Base-by-base conservation (phyloP, 2,329 filamentous ascomycete genomes). In the Fusarium vanettenii region DNA sequence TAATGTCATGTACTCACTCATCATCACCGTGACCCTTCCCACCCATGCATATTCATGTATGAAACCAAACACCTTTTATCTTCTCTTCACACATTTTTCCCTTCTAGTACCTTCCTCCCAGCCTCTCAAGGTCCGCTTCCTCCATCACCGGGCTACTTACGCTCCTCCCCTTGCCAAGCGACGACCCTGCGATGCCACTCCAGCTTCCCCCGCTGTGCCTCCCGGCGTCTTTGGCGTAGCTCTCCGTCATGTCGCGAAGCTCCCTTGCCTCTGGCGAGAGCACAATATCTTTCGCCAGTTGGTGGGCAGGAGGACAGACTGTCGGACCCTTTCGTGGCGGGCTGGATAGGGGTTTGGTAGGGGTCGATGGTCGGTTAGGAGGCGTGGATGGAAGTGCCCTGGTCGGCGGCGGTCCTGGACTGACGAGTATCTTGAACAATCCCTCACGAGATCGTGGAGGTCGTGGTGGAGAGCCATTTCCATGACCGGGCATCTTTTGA, bases 381-480 rank as follows among this genome's bases (percentile, higher is more conserved):
- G 77, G 73, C 5, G 77, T 78, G 9, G 68, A 72, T 3, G 76
- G 75, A 4, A 88, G 82, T 4, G 85, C 85, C n/a, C 83, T 80
- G 6, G 72, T 85, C 0, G 87, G 87, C 1, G 87, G 86, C 0
- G 87, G 86, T 0, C 86, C 85, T 22, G 84, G 79, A 31, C 80
- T 78, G n/a, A 76, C 72, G 27, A 81, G 70, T 55, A 79, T 66
- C n/a, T 71, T 67, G 4, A 72, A 66, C 2, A 73, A 67, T 22
- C 60, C 55, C 31, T 67, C 66, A n/a, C 52, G 65, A 9, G 72
- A 66, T 31, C 68, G 71, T 1, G 65, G 60, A 50, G 71, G 73
- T 1, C 71, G 39, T 31, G 63, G 67, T 20, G 73, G 73, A 27
- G 75, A 76, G 10, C 65, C 59, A 13, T 59, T 72, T 18, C 39